Percentiles rank a stretch among this genome's conserved stretches.
These are phyloP conservation scores for Inga oerstediana DNA, from an alignment of 306 rosid species.

Conservation along the genomic window DNA sequence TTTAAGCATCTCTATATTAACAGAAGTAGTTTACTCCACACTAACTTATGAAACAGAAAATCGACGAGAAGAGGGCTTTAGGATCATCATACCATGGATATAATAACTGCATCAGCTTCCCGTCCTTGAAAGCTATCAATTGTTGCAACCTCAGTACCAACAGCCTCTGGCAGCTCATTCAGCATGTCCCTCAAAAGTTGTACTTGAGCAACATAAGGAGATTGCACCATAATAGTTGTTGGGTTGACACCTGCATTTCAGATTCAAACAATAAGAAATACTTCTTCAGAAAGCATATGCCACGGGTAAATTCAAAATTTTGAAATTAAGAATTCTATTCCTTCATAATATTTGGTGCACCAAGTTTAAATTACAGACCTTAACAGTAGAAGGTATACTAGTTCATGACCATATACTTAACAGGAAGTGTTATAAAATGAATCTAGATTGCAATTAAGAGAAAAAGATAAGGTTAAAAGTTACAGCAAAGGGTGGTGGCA, in stretches of 20 bases:
- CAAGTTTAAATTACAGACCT: slow-evolving; percentile 1
- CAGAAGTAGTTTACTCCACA: not conserved
- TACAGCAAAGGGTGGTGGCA: not conserved
- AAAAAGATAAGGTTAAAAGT: not conserved
- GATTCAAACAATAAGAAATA: slow-evolving; percentile 29
- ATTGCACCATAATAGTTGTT: slow-evolving; percentile 74
- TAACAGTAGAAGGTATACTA: not conserved
- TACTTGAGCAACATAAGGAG: slow-evolving; percentile 92
- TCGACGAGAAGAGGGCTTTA: slow-evolving; percentile 19
- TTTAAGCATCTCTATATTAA: not conserved
- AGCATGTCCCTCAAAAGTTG: slow-evolving; percentile 83
- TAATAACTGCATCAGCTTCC: slow-evolving; percentile 88
- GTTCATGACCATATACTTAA: slow-evolving; percentile 3
- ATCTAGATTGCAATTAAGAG: not conserved
- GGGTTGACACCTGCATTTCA: slow-evolving; percentile 67
- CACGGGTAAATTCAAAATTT: not conserved
- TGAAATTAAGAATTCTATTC: not conserved
- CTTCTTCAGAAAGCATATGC: not conserved
- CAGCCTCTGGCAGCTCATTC: slow-evolving; percentile 67
- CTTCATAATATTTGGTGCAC: slow-evolving; percentile 5
- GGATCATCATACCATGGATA: slow-evolving; percentile 70
- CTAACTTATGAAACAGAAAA: not conserved
- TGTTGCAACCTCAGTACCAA: slow-evolving; percentile 78
- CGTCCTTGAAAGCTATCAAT: slow-evolving; percentile 94
- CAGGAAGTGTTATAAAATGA: not conserved